These are phyloP conservation scores for Didymella glomerata DNA, from an alignment of 2,329 filamentous ascomycete species.

Conservation along the genomic window DNA sequence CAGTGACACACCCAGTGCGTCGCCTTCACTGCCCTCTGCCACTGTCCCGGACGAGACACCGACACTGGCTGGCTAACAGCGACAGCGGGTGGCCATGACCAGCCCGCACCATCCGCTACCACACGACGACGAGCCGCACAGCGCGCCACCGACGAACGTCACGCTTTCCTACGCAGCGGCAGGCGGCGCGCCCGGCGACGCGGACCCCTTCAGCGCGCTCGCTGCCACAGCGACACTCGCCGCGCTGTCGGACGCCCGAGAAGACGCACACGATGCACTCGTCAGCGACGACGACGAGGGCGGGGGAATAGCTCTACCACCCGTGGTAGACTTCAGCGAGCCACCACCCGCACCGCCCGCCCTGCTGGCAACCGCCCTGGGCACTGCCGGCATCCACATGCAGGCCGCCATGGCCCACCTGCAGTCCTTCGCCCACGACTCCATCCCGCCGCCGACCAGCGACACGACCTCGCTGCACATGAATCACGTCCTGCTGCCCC, in stretches of 20 bases:
- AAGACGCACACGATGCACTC: slow-evolving; percentile 25
- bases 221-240: slow-evolving; percentile 42
- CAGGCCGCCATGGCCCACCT: slow-evolving; percentile 30
- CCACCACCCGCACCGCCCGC: slow-evolving; percentile 17
- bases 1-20: not conserved
- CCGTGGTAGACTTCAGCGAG: slow-evolving; percentile 29
- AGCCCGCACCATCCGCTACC: slow-evolving; percentile 28
- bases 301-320: slow-evolving; percentile 44
- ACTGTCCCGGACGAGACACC: not conserved
- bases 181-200: not conserved
- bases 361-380: slow-evolving; percentile 7
- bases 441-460: slow-evolving; percentile 18
- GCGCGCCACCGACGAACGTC: slow-evolving; percentile 25
- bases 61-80: slow-evolving; percentile 11
- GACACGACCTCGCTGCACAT: slow-evolving; percentile 27
- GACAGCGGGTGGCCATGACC: slow-evolving; percentile 36
- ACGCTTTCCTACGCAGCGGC: slow-evolving; percentile 11
- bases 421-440: slow-evolving; percentile 24
- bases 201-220: slow-evolving; percentile 31
- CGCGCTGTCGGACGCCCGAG: slow-evolving; percentile 41
- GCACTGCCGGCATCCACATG: slow-evolving; percentile 17
- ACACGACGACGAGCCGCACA: slow-evolving; percentile 17
- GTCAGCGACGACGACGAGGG: slow-evolving; percentile 29
- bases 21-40: not conserved
- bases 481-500: slow-evolving; percentile 24